Evolutionary conservation across 495 filamentous ascomycete species (phyloP), one percentile per base, ranked within the genome.

Genomic region (Penicillium herquei): DNA sequence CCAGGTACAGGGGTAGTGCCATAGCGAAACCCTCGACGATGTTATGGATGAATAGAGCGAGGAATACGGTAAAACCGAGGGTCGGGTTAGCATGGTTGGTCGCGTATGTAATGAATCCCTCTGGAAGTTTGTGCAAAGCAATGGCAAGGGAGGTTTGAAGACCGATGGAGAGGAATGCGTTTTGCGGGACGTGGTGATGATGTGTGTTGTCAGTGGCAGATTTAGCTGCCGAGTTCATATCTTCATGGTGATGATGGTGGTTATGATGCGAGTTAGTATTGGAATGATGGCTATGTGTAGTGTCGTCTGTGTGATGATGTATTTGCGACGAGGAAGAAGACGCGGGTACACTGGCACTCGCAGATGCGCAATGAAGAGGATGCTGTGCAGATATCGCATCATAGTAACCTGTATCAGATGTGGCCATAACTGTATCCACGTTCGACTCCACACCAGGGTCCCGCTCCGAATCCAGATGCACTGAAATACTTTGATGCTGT

Each of bases 61-160:
- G 80, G 76, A 98, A 98, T 34, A 98, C 89, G 35, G 90, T 85
- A 63, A 96, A 81, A 11, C 95, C 94, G 3, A 98, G 85, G 1
- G 77, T 75, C 0, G 94, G 91, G 64, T 88, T 96, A 32, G 91
- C 95, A 58, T 98, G 95, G 70, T 98, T 98, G 11, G 94, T 97
- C 8, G 94, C 93, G 69, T 94, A 98, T 31, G 95, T 98, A 54
- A 98, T 97, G 73, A 98, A 98, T 30, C 94, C 94, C 72, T 98
- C 94, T 4, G 95, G 94, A 16, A 97, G 86, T 68, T 98, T 98
- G 75, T 98, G 94, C 1, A 98, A 75, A 8, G 94, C 91, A 63
- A 98, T 98, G 41, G 94, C 95, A 47, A 96, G 84, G 8, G 88
- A 89, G 0, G 93, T 97, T 70, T 98, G 94, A 6, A 97, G 80